Base-by-base conservation (phyloP, 23 red algal genomes). In the Chondrus crispus region DNA sequence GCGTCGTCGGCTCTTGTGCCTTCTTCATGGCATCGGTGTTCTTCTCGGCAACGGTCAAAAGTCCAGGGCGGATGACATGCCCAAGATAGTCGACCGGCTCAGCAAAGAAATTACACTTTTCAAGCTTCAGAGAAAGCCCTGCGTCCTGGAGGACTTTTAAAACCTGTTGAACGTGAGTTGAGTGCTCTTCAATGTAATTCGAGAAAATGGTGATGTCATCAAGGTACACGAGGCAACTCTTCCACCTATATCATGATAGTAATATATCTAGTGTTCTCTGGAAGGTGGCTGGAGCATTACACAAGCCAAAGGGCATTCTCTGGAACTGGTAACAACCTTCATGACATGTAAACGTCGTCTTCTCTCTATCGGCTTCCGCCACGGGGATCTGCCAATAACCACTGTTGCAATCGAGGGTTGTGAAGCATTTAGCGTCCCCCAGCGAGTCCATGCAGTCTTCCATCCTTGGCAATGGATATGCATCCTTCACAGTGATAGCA, bases 311-410 rank as follows among this genome's bases (percentile, higher is more conserved):
- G 1, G 80, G 80, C 11, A 84, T 8, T 3, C 46, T 2, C 3
- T 11, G 28, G 80, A 30, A 64, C 53, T n/a, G 4, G 60, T 73
- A 84, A 35, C 8, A 30, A 12, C 44, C 80, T 8, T 12, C 5
- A 64, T 84, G 80, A 64, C 29, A 84, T 24, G 80, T 84, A 47
- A 84, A 84, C 5, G 49, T 12, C 46, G 80, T 84, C 13, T 73
- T 72, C 9, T 72, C 57, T 10, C 58, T 32, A 18, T 84, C 57
- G 26, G 62, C 53, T 2, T 3, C 3, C 26, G 5, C 57, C 1
- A 64, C 10, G 9, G 46, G 49, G 7, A 84, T 40, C 38, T 84
- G 80, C 80, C 49, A 84, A 47, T 66, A 84, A 1, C 48, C 46
- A 11, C 10, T 2, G 33, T 69, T 68, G 5, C 2, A 40, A 13